These are phyloP conservation scores for Corylus avellana DNA, from an alignment of 306 rosid species.

Conservation along the genomic window DNA sequence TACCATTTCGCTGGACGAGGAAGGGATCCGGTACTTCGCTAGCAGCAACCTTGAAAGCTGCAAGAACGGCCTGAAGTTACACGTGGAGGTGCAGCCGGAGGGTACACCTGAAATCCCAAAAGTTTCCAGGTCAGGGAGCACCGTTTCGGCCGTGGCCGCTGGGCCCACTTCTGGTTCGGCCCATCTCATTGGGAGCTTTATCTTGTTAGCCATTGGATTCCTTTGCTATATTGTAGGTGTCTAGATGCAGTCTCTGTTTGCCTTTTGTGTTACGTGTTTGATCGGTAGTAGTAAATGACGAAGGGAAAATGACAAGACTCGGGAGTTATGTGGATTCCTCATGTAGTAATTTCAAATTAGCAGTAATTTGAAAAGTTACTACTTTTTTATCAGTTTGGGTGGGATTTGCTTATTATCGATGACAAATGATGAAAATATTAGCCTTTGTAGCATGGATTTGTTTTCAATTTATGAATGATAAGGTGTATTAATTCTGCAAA, in stretches of 20 bases:
- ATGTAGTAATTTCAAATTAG: background rate
- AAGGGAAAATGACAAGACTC: background rate
- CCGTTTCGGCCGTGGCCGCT: slow-evolving; percentile 28
- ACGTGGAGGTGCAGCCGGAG: slow-evolving; percentile 46
- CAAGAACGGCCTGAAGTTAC: slow-evolving; percentile 67
- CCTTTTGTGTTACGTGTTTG: background rate
- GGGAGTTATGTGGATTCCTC: background rate
- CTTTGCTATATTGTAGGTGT: slow-evolving; percentile 5
- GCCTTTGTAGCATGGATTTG: too few species aligned
- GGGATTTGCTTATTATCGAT: background rate
- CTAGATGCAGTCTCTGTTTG: background rate
- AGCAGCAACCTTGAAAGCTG: slow-evolving; percentile 57
- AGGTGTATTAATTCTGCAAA: too few species aligned
- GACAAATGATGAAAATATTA: background rate
- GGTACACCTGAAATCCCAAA: background rate
- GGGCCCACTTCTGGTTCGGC: slow-evolving; percentile 51
- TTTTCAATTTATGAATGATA: too few species aligned
- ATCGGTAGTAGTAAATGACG: too few species aligned
- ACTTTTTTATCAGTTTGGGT: background rate
- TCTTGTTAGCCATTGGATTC: slow-evolving; percentile 19
- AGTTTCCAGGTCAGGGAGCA: background rate
- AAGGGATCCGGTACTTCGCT: slow-evolving; percentile 71
- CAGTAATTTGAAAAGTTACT: background rate
- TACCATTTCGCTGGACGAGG: slow-evolving; percentile 51
- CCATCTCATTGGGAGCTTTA: slow-evolving; percentile 18